phyloP scores from a whole-genome alignment of 345 rosid genomes.

The Eucalyptus melliodora region DNA sequence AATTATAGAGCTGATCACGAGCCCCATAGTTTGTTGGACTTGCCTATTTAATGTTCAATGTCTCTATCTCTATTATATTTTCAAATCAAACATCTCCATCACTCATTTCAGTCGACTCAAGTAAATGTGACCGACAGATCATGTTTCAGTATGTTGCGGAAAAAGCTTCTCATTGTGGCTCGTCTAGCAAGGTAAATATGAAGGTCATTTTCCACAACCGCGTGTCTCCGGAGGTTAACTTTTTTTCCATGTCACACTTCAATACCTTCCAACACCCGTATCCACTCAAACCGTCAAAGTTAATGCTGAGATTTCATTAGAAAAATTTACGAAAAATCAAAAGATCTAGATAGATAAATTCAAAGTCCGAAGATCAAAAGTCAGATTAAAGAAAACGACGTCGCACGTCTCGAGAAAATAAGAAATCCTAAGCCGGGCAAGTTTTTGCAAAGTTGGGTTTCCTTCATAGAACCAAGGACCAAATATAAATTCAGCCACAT shows the following conservation, averaged over 20 bases:
- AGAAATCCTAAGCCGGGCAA: background rate
- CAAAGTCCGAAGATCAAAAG: background rate
- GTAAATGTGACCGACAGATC: fast-evolving
- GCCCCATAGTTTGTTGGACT: background rate
- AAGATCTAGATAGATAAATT: background rate
- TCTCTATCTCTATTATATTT: background rate
- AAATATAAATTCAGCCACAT: background rate
- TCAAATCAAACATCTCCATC: background rate
- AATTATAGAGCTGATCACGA: background rate
- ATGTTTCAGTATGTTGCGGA: background rate
- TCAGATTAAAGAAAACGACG: background rate
- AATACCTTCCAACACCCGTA: fast-evolving
- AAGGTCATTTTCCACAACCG: background rate
- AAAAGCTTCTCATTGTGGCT: background rate
- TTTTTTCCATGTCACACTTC: background rate
- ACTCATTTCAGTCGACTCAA: background rate
- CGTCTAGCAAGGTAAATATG: background rate
- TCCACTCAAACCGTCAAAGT: background rate
- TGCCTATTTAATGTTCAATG: background rate
- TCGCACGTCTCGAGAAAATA: background rate
- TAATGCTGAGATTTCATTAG: background rate
- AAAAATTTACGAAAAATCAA: background rate
- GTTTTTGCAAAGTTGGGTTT: background rate
- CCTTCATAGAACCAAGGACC: background rate
- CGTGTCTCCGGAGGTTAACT: background rate